Base-by-base conservation (phyloP, 2,329 filamentous ascomycete genomes). In the Moelleriella libera region DNA sequence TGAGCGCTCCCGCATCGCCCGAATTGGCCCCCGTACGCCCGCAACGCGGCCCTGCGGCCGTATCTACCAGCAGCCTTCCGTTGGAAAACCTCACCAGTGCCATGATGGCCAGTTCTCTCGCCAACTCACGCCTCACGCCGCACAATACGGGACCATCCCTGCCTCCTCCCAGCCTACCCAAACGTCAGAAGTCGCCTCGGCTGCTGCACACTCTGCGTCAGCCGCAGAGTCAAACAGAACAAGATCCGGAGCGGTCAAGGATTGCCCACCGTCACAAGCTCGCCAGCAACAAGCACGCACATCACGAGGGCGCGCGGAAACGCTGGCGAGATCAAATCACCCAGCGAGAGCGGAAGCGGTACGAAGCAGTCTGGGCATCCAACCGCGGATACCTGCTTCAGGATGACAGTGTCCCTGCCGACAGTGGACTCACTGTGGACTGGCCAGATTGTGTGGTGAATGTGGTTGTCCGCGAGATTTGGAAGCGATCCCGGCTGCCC, bases 301-400 rank as follows among this genome's bases (percentile, higher is more conserved):
- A 92, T 57, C 80, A 86, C 55, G 85, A 90, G 59, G 85, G 83
- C 0, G 75, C 83, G 4, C 75, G 85, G 14, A 82, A 79, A 57
- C 76, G 84, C 6, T 92, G 86, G 86, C 76, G 84, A 41, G 85
- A 89, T 54, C 72, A 79, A 51, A 76, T 92, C 41, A 85, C 82
- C 0, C 74, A 78, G 44, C 70, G 78, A 5, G 85, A 92, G 58
- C 71, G 83, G n/a, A 85, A 84, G 57, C 74, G 86, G 1, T 92
- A 92, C 61, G 86, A 90, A 61, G 86, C 83, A 2, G 76, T 92
- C 1, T 92, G 85, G 85, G 86, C 86, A 1, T 86, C 84, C 41
- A 92, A 92, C 56, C 78, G 80, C 45, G 85, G 85, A 0, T 49
- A 79, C 0, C 63, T 77, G 7, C 59, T 74, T 2, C 55, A 64